These are phyloP conservation scores for Magnaporthiopsis incrustans DNA, from an alignment of 2,329 filamentous ascomycete genomes.

Conservation along the genomic window DNA sequence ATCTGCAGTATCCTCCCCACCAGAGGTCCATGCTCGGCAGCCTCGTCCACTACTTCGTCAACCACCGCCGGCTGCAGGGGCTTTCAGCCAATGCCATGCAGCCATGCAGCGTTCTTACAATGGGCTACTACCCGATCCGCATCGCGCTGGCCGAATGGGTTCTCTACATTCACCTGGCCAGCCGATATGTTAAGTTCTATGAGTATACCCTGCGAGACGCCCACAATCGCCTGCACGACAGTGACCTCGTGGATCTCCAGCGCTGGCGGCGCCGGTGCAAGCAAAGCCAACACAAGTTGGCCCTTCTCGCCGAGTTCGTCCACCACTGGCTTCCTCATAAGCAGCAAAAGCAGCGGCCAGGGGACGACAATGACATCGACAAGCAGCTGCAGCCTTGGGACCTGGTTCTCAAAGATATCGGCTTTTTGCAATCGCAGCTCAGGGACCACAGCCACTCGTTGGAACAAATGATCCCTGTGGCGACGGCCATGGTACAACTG, in stretches of 20 bases:
- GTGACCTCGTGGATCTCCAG: conserved; percentile 15
- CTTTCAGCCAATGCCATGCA: conserved; percentile 2
- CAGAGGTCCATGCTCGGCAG: conserved; percentile 7
- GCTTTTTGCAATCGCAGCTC: conserved; percentile 10
- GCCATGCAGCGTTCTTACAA: conserved; percentile 10
- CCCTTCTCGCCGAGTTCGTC: conserved; percentile 11
- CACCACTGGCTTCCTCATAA: conserved; percentile 9
- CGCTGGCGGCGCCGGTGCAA: conserved; percentile 14
- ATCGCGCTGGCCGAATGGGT: conserved; percentile 15
- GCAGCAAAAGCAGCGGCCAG: neutral
- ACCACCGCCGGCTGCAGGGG: conserved; percentile 2
- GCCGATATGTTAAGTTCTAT: conserved; percentile 14
- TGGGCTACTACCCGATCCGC: conserved; percentile 14
- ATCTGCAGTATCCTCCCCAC: neutral
- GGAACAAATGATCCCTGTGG: conserved; percentile 13
- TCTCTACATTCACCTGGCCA: conserved; percentile 13
- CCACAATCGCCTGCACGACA: conserved; percentile 11
- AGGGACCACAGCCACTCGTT: conserved; percentile 11
- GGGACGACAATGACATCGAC: too few relatives aligned
- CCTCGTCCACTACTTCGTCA: conserved; percentile 7
- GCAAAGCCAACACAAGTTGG: conserved; percentile 13
- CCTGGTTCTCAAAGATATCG: conserved; percentile 10
- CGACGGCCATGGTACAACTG: conserved; percentile 15
- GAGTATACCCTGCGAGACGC: conserved; percentile 13
- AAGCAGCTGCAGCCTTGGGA: conserved; percentile 7